A percentile compares a stretch with the other conserved stretches of the same genome.
Evolutionary conservation across 192 early-diverging fungal genomes (phyloP).

Genomic region (Hyaloraphidium curvatum): DNA sequence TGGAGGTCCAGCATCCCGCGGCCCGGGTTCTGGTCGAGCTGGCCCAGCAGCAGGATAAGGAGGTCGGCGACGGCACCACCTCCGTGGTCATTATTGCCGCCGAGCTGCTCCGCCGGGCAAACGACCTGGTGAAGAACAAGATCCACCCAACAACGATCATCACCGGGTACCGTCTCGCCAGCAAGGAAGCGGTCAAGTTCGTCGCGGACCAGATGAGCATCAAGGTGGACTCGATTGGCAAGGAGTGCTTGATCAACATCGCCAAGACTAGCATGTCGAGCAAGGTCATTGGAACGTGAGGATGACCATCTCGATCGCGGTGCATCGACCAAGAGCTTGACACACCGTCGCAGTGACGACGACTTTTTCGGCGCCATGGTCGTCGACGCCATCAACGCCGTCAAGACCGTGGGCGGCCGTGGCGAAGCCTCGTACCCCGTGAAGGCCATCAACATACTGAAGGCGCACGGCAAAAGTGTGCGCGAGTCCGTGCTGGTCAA

Average conservation of each 20-base stretch:
- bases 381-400: slow-evolving; percentile 80
- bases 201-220: slow-evolving; percentile 90
- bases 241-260: slow-evolving; percentile 83
- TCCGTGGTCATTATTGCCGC: slow-evolving; percentile 98
- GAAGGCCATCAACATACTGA: slow-evolving; percentile 91
- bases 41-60: slow-evolving; percentile 98
- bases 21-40: slow-evolving; percentile 92
- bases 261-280: slow-evolving; percentile 96
- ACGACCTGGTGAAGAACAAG: slow-evolving; percentile 95
- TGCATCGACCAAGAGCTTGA: not conserved
- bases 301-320: not conserved
- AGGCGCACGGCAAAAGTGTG: slow-evolving; percentile 87
- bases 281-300: slow-evolving; percentile 88
- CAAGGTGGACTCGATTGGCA: slow-evolving; percentile 83
- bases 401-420: slow-evolving; percentile 65
- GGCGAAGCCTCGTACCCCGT: slow-evolving; percentile 88
- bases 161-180: slow-evolving; percentile 86
- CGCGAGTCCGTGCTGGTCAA: slow-evolving; percentile 71
- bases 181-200: slow-evolving; percentile 94
- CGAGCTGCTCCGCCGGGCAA: slow-evolving; percentile 84
- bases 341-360: slow-evolving; percentile 42
- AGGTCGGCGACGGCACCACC: slow-evolving; percentile 98
- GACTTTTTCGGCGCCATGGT: slow-evolving; percentile 92
- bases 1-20: slow-evolving; percentile 98
- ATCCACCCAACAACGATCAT: slow-evolving; percentile 99